phyloP scores from a whole-genome alignment of 1,284 basidiomycete genomes.

The Hemileia vastatrix region DNA sequence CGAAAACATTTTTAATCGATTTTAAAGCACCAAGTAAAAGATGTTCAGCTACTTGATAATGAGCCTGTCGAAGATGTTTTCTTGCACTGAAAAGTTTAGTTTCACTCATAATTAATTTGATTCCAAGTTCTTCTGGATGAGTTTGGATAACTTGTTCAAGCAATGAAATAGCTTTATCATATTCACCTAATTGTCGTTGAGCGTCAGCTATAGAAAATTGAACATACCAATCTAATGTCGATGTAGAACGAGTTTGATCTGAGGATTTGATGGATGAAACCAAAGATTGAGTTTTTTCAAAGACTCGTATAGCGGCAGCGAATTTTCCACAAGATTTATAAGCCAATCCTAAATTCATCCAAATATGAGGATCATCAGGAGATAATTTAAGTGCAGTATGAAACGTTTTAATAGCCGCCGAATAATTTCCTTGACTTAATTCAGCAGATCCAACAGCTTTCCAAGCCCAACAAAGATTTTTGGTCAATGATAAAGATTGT shows the following conservation, averaged over 20 bases:
- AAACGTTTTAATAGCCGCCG: constrained; percentile 70
- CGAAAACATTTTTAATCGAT: constrained; percentile 54
- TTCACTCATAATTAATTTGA: constrained; percentile 64
- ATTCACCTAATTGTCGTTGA: constrained; percentile 66
- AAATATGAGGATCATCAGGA: constrained; percentile 64
- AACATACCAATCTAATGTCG: constrained; percentile 68
- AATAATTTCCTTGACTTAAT: constrained; percentile 58
- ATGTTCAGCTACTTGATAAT: constrained; percentile 60
- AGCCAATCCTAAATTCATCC: constrained; percentile 85
- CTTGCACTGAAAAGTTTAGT: constrained; percentile 64
- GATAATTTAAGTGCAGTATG: constrained; percentile 79
- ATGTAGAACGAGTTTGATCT: constrained; percentile 59
- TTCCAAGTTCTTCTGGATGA: constrained; percentile 56
- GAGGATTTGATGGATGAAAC: constrained; percentile 74
- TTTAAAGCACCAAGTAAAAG: constrained; percentile 59
- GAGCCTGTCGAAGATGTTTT: constrained; percentile 59
- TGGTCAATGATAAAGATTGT: constrained; percentile 52
- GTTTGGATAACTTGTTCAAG: constrained; percentile 56
- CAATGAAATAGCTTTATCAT: constrained; percentile 61
- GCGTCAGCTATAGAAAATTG: constrained; percentile 77
- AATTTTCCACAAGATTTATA: constrained; percentile 80
- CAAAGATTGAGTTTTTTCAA: constrained; percentile 63
- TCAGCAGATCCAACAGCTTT: constrained; percentile 91
- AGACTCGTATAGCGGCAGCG: constrained; percentile 78
- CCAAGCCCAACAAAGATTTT: constrained; percentile 88